These are phyloP conservation scores for Epichloe glyceriae DNA, from an alignment of 2,329 filamentous ascomycete genomes.

Conservation along the genomic window DNA sequence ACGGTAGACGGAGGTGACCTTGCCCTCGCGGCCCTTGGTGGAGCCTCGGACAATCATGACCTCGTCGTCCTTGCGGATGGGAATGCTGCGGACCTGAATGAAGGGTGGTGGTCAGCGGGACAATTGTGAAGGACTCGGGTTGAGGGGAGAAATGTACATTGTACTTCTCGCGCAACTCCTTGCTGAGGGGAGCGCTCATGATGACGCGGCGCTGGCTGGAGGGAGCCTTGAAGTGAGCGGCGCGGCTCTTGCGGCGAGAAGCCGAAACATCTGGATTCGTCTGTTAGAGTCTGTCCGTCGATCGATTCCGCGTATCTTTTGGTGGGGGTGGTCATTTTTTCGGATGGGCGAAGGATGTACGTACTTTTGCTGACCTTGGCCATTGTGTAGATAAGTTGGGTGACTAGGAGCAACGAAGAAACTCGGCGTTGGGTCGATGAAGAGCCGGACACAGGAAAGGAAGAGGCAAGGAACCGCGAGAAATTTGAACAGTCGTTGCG, in stretches of 20 bases:
- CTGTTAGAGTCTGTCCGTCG: background rate
- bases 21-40: constrained; percentile 98
- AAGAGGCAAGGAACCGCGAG: background rate
- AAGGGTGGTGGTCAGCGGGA: background rate
- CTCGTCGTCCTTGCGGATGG: constrained; percentile 95
- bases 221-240: constrained; percentile 93
- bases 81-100: constrained; percentile 79
- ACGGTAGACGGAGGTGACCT: constrained; percentile 94
- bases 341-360: constrained; percentile 12
- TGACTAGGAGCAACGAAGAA: constrained; percentile 11
- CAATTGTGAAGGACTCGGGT: background rate
- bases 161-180: constrained; percentile 98
- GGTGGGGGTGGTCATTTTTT: background rate
- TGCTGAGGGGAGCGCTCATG: constrained; percentile 91
- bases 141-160: constrained; percentile 51
- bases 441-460: constrained; percentile 1
- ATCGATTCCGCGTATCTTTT: background rate
- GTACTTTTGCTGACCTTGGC: constrained; percentile 54
- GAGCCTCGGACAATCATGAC: constrained; percentile 81
- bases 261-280: constrained; percentile 45
- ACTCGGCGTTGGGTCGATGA: constrained; percentile 20
- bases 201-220: constrained; percentile 89
- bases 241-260: constrained; percentile 96
- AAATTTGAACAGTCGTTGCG: constrained; percentile 6
- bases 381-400: constrained; percentile 39